Base-by-base conservation (phyloP, 2,329 filamentous ascomycete genomes). In the Cladophialophora immunda region DNA sequence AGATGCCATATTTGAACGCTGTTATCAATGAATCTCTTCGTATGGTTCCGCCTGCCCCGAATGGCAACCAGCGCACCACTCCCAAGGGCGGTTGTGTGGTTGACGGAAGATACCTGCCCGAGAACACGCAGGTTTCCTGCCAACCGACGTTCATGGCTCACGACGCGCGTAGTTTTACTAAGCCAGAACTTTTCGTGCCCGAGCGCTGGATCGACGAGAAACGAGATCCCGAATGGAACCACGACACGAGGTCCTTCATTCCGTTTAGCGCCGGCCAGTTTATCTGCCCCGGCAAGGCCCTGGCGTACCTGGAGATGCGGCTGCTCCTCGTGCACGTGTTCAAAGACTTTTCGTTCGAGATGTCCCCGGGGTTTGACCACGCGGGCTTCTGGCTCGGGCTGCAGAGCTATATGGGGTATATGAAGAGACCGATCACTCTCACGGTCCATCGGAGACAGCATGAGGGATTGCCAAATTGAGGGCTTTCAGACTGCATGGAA, bases 21-120 rank as follows among this genome's bases (percentile, higher is more conserved):
- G 79, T 78, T 63, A 78, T 85, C 30, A 78, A 84, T 52, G 83
- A 85, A 70, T 73, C 79, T 0, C 73, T 85, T 66, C 79, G 84
- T 19, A 74, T 84, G 57, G 32, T 7, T 8, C 54, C 54, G 8
- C 54, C 54, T 1, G 54, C 27, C 13, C 74, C 76, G 4, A 73
- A 71, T 1, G 73, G 41, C 11, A 66, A 3, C 2, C 54, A 57
- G 30, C 52, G 17, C 74, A 76, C 3, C 68, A 45, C 34, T 3
- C 62, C 54, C 38, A 34, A 59, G 19, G 54, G 54, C 8, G 54
- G 54, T 6, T 45, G 41, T 13, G 41, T 64, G 5, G 74, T 81
- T 36, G 74, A 74, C 25, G 73, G 76, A 15, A 45, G 74, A 2
- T 55, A 68, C 36, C 72, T 81, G 5, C 79, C 79, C 0, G 74